phyloP scores from a whole-genome alignment of 2,329 filamentous ascomycete genomes.

The Bipolaris zeicola region DNA sequence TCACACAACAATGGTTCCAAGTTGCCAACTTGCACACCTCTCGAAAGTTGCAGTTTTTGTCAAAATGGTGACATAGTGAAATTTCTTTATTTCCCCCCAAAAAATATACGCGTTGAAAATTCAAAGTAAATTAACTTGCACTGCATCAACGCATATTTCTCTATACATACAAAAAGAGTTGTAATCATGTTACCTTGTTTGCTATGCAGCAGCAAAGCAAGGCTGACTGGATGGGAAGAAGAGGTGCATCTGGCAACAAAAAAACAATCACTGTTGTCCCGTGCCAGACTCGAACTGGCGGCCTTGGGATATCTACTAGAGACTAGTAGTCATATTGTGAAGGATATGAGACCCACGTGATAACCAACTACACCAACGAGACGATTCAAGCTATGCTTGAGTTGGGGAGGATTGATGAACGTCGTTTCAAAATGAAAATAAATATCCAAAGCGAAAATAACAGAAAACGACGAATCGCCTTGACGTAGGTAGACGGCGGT shows the following conservation, averaged over 20 bases:
- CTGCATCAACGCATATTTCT: no score
- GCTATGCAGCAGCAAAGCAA: no score
- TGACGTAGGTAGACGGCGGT: not conserved
- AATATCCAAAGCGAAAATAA: not conserved
- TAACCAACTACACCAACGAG: constrained; percentile 48
- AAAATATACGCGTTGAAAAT: no score
- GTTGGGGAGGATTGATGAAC: constrained; percentile 11
- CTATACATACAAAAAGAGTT: no score
- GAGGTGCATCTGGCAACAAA: not conserved
- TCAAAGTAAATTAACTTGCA: no score
- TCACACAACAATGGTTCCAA: not conserved
- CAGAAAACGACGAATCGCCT: not conserved
- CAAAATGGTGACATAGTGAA: not conserved
- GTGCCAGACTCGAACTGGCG: constrained; percentile 47
- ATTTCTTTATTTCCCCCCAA: not conserved
- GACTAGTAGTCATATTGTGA: constrained; percentile 35
- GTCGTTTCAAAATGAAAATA: constrained; percentile 1
- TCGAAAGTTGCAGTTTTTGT: no score
- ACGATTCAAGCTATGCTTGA: constrained; percentile 11
- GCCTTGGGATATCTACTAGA: constrained; percentile 40
- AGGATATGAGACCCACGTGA: constrained; percentile 46
- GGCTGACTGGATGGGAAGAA: no score
- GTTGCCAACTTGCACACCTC: not conserved
- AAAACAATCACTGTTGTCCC: constrained; percentile 29
- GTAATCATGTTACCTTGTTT: no score